Base-by-base conservation (phyloP, 2,329 filamentous ascomycete species). In the Reticulascus tulasneorum region DNA sequence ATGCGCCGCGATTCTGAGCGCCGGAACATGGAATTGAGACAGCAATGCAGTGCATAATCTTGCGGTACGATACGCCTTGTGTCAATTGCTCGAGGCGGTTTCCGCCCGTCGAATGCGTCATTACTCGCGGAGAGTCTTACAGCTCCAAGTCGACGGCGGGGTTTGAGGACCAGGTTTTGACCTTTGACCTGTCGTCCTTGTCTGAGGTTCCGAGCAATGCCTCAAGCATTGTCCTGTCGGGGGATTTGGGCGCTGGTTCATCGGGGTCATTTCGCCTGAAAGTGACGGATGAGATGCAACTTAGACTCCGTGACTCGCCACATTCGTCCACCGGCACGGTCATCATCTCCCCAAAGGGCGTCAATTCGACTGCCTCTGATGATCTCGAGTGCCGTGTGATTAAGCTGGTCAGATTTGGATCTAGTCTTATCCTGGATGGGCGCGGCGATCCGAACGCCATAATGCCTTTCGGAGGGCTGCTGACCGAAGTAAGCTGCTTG, bases 401-500 rank as follows among this genome's bases (percentile, higher is more conserved):
- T 16, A 7, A 7, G 25, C 13, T 9, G 32, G 13, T 8, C n/a
- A n/a, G n/a, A n/a, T n/a, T n/a, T n/a, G n/a, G n/a, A n/a, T n/a
- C n/a, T 19, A 46, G 29, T 27, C 43, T 44, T 7, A 36, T 46
- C 20, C 45, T 46, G 20, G 45, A 47, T 25, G 49, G 48, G 12
- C 32, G 39, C 15, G 42, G 46, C n/a, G 47, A 51, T 21, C 45
- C 45, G 17, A 38, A 38, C 23, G 38, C 35, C 20, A 5, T 28
- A 13, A 19, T 33, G 27, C 47, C 47, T 13, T 48, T 52, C 12
- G 45, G 45, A 7, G 45, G 45, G 19, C 46, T 50, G 24, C 43
- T 52, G 20, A 37, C 45, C 2, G 40, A 52, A 43, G 40, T 24
- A 37, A 47, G 35, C 60, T 70, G 53, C 64, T 64, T 58, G 67